phyloP scores from a whole-genome alignment of 2,329 filamentous ascomycete species.

The Fusarium phyllophilum region DNA sequence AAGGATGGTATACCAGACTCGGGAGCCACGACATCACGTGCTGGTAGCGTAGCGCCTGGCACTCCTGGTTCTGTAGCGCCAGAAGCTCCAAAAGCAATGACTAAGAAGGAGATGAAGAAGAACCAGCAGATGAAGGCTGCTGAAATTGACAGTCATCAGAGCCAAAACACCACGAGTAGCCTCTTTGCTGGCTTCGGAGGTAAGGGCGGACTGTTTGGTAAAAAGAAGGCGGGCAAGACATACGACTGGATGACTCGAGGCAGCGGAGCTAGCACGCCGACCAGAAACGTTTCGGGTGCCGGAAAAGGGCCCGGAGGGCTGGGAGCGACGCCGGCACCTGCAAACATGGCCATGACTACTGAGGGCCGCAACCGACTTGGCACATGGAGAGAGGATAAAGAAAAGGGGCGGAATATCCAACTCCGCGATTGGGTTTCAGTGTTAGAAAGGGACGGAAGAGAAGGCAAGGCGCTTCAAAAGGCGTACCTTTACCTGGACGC shows the following conservation, averaged over 20 bases:
- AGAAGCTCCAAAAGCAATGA: constrained; percentile 74
- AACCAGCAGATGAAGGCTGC: constrained; percentile 79
- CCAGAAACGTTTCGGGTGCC: constrained; percentile 49
- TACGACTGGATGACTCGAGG: constrained; percentile 79
- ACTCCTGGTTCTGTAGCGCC: constrained; percentile 72
- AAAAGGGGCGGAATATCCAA: constrained; percentile 82
- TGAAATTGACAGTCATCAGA: constrained; percentile 81
- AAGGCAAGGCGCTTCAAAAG: constrained; percentile 69
- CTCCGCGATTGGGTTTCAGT: constrained; percentile 83
- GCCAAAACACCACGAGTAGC: constrained; percentile 84
- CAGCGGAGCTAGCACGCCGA: constrained; percentile 65
- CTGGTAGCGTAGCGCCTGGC: constrained; percentile 67
- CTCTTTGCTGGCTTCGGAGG: constrained; percentile 75
- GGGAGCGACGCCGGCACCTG: constrained; percentile 45
- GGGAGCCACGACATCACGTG: constrained; percentile 58
- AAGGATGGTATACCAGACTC: constrained; percentile 66
- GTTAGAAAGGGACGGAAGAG: constrained; percentile 80
- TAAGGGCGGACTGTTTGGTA: constrained; percentile 65
- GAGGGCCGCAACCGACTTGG: constrained; percentile 73
- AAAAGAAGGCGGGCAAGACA: constrained; percentile 72
- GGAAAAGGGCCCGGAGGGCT: constrained; percentile 47
- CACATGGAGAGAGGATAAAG: constrained; percentile 80
- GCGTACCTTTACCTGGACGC: constrained; percentile 65
- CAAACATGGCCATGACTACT: constrained; percentile 59
- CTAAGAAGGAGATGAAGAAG: constrained; percentile 87